phyloP scores from a whole-genome alignment of 2,329 filamentous ascomycete species.

The Phaeoacremonium minimum region DNA sequence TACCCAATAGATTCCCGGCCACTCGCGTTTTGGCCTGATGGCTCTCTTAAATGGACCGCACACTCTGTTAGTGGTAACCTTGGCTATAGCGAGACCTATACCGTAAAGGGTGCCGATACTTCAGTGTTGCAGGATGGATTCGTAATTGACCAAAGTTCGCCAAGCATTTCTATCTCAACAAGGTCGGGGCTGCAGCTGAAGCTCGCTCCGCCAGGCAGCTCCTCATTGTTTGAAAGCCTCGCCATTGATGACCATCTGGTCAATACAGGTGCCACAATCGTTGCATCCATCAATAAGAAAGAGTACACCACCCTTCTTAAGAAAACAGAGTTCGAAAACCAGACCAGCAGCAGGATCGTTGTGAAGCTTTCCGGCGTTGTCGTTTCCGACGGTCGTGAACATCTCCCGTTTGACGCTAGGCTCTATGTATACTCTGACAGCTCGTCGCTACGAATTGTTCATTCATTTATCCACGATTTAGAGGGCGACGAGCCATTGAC shows the following conservation, averaged over 20 bases:
- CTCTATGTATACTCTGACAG: constrained; percentile 58
- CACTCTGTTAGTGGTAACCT: constrained; percentile 45
- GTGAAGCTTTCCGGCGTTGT: constrained; percentile 31
- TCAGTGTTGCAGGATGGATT: no score
- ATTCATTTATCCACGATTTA: constrained; percentile 53
- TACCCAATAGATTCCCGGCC: constrained; percentile 47
- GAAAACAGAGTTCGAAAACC: constrained; percentile 42
- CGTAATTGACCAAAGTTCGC: constrained; percentile 12
- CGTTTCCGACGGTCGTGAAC: constrained; percentile 25
- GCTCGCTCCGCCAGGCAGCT: no score
- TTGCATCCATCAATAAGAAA: constrained; percentile 38
- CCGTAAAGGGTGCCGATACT: constrained; percentile 14
- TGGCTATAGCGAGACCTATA: constrained; percentile 5
- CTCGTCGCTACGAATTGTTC: constrained; percentile 47
- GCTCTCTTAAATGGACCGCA: constrained; percentile 57
- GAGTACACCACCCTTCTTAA: constrained; percentile 27
- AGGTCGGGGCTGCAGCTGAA: constrained; percentile 37
- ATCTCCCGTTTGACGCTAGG: constrained; percentile 48
- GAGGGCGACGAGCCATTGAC: constrained; percentile 45
- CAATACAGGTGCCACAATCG: no score
- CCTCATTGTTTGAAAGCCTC: no score
- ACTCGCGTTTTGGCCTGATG: constrained; percentile 56
- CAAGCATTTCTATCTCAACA: constrained; percentile 36
- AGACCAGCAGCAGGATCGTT: constrained; percentile 42
- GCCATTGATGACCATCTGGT: no score